Evolutionary conservation across 164 flowering plant genomes (phyloP).

Genomic region (Macadamia integrifolia): DNA sequence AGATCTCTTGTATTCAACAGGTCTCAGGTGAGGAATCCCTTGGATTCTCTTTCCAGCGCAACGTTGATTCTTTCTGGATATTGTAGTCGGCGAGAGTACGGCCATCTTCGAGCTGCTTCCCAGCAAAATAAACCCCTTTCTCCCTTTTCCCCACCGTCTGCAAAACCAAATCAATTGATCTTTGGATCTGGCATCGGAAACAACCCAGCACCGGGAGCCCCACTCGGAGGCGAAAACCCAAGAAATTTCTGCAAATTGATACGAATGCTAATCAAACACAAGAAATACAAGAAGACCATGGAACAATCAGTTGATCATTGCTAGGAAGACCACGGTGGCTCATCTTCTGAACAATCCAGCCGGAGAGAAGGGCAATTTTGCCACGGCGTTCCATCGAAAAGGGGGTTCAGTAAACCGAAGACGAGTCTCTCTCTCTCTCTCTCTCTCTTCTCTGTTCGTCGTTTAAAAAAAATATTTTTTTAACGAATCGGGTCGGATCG

Average conservation of each 20-base stretch:
- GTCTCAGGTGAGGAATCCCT: slow-evolving; percentile 64
- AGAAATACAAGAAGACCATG: slow-evolving; percentile 88
- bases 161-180: slow-evolving; percentile 34
- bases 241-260: slow-evolving; percentile 98
- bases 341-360: slow-evolving; percentile 72
- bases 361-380: slow-evolving; percentile 82
- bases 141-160: neutral
- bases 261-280: slow-evolving; percentile 86
- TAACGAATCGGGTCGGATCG: too few species aligned
- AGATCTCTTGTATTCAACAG: slow-evolving; percentile 62
- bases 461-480: too few species aligned
- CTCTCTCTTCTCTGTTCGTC: too few species aligned
- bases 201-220: slow-evolving; percentile 64
- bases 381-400: slow-evolving; percentile 92
- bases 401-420: slow-evolving; percentile 72
- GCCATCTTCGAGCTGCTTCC: too few species aligned
- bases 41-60: too few species aligned
- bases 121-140: neutral
- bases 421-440: slow-evolving; percentile 26
- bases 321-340: slow-evolving; percentile 80
- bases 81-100: too few species aligned
- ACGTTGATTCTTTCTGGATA: too few species aligned
- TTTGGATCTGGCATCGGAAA: slow-evolving; percentile 97
- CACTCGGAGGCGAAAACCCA: slow-evolving; percentile 93
- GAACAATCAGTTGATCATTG: slow-evolving; percentile 90